Base-by-base conservation (phyloP, 768 basidiomycete genomes). In the Nevesoporus exiguus region DNA sequence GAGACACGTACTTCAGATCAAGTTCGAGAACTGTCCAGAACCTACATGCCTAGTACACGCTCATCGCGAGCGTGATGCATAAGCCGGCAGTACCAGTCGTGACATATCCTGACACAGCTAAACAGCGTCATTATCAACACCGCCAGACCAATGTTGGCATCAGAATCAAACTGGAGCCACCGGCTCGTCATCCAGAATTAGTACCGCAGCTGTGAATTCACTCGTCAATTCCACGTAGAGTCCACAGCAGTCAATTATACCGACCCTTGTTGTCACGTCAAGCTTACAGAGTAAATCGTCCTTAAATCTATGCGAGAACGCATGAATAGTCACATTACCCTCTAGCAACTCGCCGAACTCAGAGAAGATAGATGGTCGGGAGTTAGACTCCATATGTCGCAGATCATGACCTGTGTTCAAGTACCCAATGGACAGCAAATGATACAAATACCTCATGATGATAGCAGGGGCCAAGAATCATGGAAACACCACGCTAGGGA, bases 311-410 rank as follows among this genome's bases (percentile, higher is more conserved):
- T 73, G 73, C 0, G 88, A 86, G 73, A 96, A 98, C 0, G 94
- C 94, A 52, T 94, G 81, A 39, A 96, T 89, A 6, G 93, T 93
- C n/a, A 93, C 89, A 42, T 95, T 90, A 22, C 93, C 93, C 48
- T 93, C 89, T 19, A 96, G 69, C 10, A 94, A 71, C 63, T 93
- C 91, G 13, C 82, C 82, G 58, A 92, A 93, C 51, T 86, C 88
- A 7, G 87, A 86, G 71, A 87, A 91, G 56, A 92, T 91, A 0
- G 92, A 89, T 0, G 88, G 90, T 13, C 90, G 78, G 1, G 87
- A 82, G 61, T 91, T 95, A 1, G 91, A 90, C 67, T 96, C 94
- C 85, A 97, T 91, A 19, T 94, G 80, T 54, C 92, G 80, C 19
- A 96, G 73, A 64, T 94, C 92, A 42, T 93, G 81, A 0, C 90